phyloP scores from a whole-genome alignment of 2,329 filamentous ascomycete species.

The Leptographium lundbergii region DNA sequence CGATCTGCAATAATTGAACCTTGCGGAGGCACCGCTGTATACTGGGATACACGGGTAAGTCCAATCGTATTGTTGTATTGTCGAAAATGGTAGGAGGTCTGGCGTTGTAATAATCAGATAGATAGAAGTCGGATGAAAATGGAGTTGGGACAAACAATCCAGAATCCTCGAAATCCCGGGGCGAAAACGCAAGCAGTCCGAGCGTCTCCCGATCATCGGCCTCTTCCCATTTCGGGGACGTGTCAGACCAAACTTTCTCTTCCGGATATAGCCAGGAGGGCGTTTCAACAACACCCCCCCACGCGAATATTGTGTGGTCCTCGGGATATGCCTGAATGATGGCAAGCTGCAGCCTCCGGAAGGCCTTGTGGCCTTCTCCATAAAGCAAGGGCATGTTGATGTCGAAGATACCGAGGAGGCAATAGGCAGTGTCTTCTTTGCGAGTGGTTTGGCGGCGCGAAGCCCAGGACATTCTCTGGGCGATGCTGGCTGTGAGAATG shows the following conservation, averaged over 20 bases:
- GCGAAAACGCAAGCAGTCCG: no score
- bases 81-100: not conserved
- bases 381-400: constrained; percentile 19
- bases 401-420: constrained; percentile 17
- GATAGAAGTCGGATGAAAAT: no score
- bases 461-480: constrained; percentile 17
- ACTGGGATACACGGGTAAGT: not conserved
- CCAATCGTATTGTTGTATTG: not conserved
- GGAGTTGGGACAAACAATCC: no score
- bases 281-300: no score
- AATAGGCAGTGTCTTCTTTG: constrained; percentile 16
- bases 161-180: no score
- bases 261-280: no score
- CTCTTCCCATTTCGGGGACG: no score
- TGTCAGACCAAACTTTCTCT: no score
- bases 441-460: constrained; percentile 13
- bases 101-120: no score
- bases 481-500: constrained; percentile 10
- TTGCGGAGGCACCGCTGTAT: not conserved
- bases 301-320: no score
- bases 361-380: constrained; percentile 16
- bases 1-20: not conserved
- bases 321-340: no score
- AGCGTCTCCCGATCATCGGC: no score
- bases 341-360: constrained; percentile 12